phyloP scores from a whole-genome alignment of 23 red algal species.

The Gracilaria vermiculophylla region DNA sequence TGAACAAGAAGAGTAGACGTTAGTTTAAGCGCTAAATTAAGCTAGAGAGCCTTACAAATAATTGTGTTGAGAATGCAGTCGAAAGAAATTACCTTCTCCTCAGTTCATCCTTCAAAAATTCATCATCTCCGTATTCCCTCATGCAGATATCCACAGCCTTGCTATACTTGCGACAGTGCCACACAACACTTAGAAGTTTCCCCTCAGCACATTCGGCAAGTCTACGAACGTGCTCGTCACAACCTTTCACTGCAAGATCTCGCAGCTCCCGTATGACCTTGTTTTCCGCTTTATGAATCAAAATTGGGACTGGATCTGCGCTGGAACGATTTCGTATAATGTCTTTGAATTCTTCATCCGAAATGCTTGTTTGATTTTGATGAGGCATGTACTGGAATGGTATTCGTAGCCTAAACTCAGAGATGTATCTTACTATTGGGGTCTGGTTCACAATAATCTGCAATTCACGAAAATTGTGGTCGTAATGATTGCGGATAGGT shows the following conservation, averaged over 20 bases:
- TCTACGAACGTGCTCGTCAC: slow-evolving; percentile 26
- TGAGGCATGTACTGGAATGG: slow-evolving; percentile 5
- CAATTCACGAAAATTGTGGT: no score
- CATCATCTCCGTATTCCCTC: slow-evolving; percentile 21
- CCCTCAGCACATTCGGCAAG: slow-evolving; percentile 61
- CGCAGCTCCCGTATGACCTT: slow-evolving; percentile 35
- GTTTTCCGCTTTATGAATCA: slow-evolving; percentile 54
- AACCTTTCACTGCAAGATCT: slow-evolving; percentile 41
- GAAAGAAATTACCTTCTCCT: slow-evolving; percentile 43
- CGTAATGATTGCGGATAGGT: no score
- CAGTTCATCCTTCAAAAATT: slow-evolving; percentile 58
- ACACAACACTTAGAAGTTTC: slow-evolving; percentile 43
- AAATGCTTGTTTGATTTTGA: not conserved
- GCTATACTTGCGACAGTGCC: slow-evolving; percentile 47
- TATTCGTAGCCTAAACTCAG: no score
- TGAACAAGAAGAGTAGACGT: not conserved
- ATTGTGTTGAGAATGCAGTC: not conserved
- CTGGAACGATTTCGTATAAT: slow-evolving; percentile 13
- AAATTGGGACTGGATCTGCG: slow-evolving; percentile 49
- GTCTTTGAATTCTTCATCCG: slow-evolving; percentile 49
- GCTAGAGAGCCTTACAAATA: not conserved
- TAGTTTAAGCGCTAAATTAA: not conserved
- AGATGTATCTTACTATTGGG: no score
- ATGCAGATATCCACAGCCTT: slow-evolving; percentile 66
- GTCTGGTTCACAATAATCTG: no score